Evolutionary conservation across 345 rosid genomes (phyloP).

Genomic region (Bruguiera sexangula): DNA sequence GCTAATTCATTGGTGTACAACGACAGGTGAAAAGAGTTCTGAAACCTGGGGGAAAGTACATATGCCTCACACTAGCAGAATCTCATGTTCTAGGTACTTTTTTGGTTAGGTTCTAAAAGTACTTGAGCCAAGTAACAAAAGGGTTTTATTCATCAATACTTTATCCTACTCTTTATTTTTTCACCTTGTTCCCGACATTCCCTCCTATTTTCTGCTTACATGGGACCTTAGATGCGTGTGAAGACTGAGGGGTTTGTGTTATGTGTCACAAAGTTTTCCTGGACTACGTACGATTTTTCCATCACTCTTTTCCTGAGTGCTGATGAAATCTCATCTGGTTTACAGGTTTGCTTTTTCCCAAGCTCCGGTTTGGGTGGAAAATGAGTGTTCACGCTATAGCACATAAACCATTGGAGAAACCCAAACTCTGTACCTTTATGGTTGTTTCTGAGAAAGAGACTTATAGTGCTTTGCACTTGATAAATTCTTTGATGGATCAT

Average conservation of each 20-base stretch:
- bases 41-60: slow-evolving; percentile 67
- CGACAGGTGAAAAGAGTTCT: slow-evolving; percentile 74
- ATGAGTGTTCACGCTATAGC: slow-evolving; percentile 54
- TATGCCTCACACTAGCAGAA: slow-evolving; percentile 84
- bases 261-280: not conserved
- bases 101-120: not conserved
- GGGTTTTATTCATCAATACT: too few relatives aligned
- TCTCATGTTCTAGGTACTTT: slow-evolving; percentile 82
- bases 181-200: too few relatives aligned
- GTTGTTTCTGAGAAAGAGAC: slow-evolving; percentile 65
- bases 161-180: not conserved
- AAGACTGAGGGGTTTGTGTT: too few relatives aligned
- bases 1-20: not conserved
- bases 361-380: slow-evolving; percentile 88
- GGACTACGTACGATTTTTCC: not conserved
- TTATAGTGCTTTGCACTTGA: slow-evolving; percentile 42
- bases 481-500: slow-evolving; percentile 40
- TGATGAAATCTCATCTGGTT: slow-evolving; percentile 4
- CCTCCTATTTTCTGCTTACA: not conserved
- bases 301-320: not conserved
- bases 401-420: slow-evolving; percentile 44
- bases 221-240: not conserved
- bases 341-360: slow-evolving; percentile 79
- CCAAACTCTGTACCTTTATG: slow-evolving; percentile 68
- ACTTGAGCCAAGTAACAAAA: too few relatives aligned